phyloP scores from a whole-genome alignment of 2,329 filamentous ascomycete genomes.

The Trichoderma oligosporum region DNA sequence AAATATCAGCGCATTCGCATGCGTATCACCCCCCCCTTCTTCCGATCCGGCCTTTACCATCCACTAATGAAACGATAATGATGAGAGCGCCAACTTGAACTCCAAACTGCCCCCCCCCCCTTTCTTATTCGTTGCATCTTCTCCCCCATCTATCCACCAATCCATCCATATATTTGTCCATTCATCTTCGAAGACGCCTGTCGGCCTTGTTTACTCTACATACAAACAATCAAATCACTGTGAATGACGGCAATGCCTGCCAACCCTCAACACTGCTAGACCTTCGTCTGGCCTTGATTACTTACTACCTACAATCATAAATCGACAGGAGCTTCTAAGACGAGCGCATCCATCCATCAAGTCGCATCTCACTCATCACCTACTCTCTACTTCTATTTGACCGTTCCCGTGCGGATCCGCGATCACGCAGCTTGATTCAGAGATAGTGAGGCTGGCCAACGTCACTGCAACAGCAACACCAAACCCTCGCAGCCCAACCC shows the following conservation, averaged over 20 bases:
- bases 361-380: too few species aligned
- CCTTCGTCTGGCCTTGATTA: conserved; percentile 23
- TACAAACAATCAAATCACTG: neutral
- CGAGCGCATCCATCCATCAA: neutral
- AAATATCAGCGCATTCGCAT: neutral
- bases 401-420: conserved; percentile 9
- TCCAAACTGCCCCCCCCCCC: neutral
- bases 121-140: conserved; percentile 9
- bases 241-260: conserved; percentile 24
- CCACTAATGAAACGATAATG: neutral
- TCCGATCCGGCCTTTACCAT: conserved; percentile 13
- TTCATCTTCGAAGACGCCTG: too few species aligned
- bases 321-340: neutral
- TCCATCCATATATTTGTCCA: too few species aligned
- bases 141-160: conserved; percentile 17
- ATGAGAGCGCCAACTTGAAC: neutral
- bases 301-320: neutral
- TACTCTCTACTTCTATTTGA: neutral
- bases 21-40: conserved; percentile 16
- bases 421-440: neutral
- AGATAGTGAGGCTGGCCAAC: neutral
- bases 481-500: conserved; percentile 21
- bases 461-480: conserved; percentile 2
- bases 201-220: too few species aligned
- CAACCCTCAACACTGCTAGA: conserved; percentile 25